Evolutionary conservation across 164 flowering plant genomes (phyloP).

Genomic region (Brasenia schreberi): DNA sequence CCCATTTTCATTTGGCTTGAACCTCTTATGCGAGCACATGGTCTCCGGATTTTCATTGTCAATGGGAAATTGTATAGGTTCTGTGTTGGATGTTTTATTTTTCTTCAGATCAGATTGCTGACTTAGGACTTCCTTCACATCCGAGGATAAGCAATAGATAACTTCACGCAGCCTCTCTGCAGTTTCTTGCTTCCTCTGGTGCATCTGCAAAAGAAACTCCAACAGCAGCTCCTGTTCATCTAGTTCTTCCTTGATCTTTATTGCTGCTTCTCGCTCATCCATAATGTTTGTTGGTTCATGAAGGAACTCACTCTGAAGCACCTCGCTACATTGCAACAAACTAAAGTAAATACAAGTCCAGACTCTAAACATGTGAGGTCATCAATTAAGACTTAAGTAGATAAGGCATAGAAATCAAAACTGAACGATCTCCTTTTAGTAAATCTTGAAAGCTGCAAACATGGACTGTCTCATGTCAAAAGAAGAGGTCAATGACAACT

Average conservation of each 20-base stretch:
- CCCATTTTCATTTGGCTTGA: constrained; percentile 18
- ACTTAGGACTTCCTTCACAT: constrained; percentile 62
- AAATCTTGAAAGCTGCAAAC: too few relatives aligned
- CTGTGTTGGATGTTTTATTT: constrained; percentile 20
- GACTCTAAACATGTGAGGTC: too few relatives aligned
- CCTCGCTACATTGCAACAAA: constrained; percentile 35
- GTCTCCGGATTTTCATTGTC: constrained; percentile 30
- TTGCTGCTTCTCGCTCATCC: constrained; percentile 75
- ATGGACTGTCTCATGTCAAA: too few relatives aligned
- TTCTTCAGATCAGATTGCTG: constrained; percentile 31
- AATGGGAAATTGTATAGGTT: constrained; percentile 14
- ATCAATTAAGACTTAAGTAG: too few relatives aligned
- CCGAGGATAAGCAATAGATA: constrained; percentile 53
- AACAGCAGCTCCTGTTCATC: constrained; percentile 80
- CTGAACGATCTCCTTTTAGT: too few relatives aligned
- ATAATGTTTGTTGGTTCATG: constrained; percentile 53
- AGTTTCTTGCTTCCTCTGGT: constrained; percentile 63
- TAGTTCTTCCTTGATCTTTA: constrained; percentile 58
- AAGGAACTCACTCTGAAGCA: constrained; percentile 78
- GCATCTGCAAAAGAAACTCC: constrained; percentile 60
- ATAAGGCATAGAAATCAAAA: too few relatives aligned
- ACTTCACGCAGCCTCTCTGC: constrained; percentile 51
- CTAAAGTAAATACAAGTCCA: too few relatives aligned
- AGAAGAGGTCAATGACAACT: too few relatives aligned
- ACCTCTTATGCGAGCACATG: constrained; percentile 48